These are phyloP conservation scores for Diaporthe helianthi DNA, from an alignment of 2,329 filamentous ascomycete genomes.

Conservation along the genomic window DNA sequence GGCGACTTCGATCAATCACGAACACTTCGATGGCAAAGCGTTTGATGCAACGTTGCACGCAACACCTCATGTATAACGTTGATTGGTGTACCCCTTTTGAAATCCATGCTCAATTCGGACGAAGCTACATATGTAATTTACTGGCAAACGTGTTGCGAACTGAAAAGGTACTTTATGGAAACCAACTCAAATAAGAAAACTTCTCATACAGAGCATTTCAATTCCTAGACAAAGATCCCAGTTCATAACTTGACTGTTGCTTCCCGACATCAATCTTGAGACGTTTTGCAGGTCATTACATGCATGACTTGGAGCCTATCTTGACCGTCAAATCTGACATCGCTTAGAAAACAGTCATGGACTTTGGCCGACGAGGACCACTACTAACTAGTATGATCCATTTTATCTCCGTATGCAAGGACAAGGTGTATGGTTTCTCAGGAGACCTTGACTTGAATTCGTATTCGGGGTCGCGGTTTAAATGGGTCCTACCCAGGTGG, in stretches of 20 bases:
- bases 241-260: too few relatives aligned
- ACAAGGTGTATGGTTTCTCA: background rate
- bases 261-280: too few relatives aligned
- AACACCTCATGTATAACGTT: background rate
- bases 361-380: background rate
- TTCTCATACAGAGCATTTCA: background rate
- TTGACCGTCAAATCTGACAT: background rate
- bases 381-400: background rate
- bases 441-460: background rate
- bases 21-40: constrained; percentile 7
- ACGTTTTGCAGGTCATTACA: background rate
- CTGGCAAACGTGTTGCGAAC: background rate
- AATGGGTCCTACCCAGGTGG: background rate
- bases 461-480: background rate
- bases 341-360: background rate
- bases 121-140: too few relatives aligned
- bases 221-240: background rate
- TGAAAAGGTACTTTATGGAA: background rate
- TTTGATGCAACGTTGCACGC: background rate
- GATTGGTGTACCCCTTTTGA: background rate
- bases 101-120: background rate
- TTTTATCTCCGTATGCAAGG: background rate
- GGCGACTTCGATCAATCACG: background rate
- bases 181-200: rapidly evolving
- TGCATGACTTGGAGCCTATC: background rate